These are phyloP conservation scores for Exutisphaerella laricina DNA, from an alignment of 2,329 filamentous ascomycete species.

Conservation along the genomic window DNA sequence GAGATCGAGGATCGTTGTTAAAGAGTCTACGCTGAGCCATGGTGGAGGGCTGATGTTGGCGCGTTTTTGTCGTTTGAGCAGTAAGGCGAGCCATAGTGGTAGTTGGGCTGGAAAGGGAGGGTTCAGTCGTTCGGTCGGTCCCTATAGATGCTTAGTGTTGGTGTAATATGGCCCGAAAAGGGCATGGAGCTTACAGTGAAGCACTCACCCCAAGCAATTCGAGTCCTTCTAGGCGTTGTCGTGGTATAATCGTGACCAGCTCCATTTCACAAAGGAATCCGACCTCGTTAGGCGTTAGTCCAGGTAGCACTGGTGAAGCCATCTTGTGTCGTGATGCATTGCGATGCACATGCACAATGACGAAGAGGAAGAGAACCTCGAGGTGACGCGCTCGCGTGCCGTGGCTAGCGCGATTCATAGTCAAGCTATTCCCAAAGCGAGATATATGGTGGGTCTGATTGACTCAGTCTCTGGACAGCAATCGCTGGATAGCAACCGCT, in stretches of 20 bases:
- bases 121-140: slow-evolving; percentile 66
- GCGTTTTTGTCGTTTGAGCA: slow-evolving; percentile 88
- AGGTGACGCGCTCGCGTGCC: no score
- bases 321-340: slow-evolving; percentile 36
- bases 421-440: no score
- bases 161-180: slow-evolving; percentile 4
- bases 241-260: slow-evolving; percentile 83
- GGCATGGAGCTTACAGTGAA: slow-evolving; percentile 22
- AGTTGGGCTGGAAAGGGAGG: slow-evolving; percentile 75
- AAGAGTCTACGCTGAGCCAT: slow-evolving; percentile 75
- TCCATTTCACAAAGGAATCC: slow-evolving; percentile 98
- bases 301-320: slow-evolving; percentile 57
- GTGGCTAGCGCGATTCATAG: no score
- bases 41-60: slow-evolving; percentile 87
- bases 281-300: slow-evolving; percentile 79
- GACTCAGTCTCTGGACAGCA: no score
- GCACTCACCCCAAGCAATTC: slow-evolving; percentile 74
- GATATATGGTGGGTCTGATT: no score
- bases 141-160: slow-evolving; percentile 48
- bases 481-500: no score
- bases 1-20: slow-evolving; percentile 70
- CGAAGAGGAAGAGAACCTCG: no score
- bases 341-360: neutral
- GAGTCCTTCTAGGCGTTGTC: slow-evolving; percentile 81
- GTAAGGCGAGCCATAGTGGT: slow-evolving; percentile 89